Percentiles rank a stretch among this genome's conserved stretches.
Conservation (phyloP, 345 rosid genomes). For the Eutrema heterophyllum region DNA sequence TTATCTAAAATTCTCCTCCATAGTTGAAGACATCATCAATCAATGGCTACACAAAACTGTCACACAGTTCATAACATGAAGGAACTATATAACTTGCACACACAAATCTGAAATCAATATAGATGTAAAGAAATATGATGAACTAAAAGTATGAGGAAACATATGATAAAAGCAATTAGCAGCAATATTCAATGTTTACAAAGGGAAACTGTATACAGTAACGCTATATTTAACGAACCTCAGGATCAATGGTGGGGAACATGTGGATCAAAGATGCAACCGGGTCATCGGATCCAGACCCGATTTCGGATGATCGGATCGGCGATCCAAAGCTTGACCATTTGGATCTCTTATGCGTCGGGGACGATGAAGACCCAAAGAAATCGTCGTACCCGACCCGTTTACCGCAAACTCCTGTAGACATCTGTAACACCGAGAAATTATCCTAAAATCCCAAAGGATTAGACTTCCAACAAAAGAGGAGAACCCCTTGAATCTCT, state of each 20-base stretch:
- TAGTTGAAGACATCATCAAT: not conserved
- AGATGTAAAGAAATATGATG: not conserved
- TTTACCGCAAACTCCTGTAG: slow-evolving; percentile 53
- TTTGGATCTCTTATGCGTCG: slow-evolving; percentile 45
- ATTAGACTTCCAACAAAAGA: not conserved
- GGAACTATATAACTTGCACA: not conserved
- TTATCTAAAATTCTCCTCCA: not conserved
- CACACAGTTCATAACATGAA: not conserved
- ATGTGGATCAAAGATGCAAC: slow-evolving; percentile 33
- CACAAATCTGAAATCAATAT: not conserved
- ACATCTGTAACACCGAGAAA: slow-evolving; percentile 26
- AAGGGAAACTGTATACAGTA: not conserved
- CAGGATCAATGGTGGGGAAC: slow-evolving; percentile 53
- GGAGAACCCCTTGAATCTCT: not conserved
- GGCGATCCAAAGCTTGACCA: slow-evolving; percentile 44
- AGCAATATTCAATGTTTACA: not conserved
- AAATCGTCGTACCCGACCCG: slow-evolving; percentile 48
- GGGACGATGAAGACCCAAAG: slow-evolving; percentile 43
- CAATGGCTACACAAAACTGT: slow-evolving; percentile 1
- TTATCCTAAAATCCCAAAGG: slow-evolving; percentile 24
- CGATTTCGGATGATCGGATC: slow-evolving; percentile 29
- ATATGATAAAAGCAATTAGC: not conserved
- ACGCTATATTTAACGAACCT: slow-evolving; percentile 31
- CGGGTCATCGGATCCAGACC: slow-evolving; percentile 43
- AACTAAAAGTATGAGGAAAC: not conserved